Conservation (phyloP, 176 grass and related monocot genomes). For the Aechmea fasciata region DNA sequence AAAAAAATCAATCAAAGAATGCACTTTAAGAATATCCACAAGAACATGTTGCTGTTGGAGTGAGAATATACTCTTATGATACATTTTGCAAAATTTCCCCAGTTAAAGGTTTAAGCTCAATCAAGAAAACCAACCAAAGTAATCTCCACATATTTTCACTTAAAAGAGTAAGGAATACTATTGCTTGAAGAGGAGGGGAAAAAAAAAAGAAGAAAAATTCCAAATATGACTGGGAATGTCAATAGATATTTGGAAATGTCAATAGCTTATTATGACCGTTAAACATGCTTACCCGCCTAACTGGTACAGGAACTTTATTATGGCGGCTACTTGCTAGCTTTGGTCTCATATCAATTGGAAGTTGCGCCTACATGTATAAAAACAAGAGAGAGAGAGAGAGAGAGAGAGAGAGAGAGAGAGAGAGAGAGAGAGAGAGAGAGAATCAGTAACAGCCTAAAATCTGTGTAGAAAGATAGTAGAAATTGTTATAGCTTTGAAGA, state of each 20-base stretch:
- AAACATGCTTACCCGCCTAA: slow-evolving; percentile 68
- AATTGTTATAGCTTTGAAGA: slow-evolving; percentile 11
- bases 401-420: background rate
- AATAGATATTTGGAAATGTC: too few species aligned
- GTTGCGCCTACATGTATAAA: slow-evolving; percentile 48
- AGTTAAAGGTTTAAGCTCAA: background rate
- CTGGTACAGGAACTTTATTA: slow-evolving; percentile 54
- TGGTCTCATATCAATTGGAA: slow-evolving; percentile 77
- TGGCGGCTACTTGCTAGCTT: slow-evolving; percentile 29
- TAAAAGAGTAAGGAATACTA: background rate
- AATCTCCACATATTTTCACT: background rate
- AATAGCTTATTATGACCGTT: slow-evolving; percentile 2
- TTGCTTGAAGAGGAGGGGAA: background rate
- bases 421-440: background rate
- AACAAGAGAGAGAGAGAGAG: slow-evolving; percentile 15
- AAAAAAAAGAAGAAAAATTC: too few species aligned
- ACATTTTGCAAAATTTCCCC: too few species aligned
- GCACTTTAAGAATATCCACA: background rate
- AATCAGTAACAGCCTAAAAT: slow-evolving; percentile 11
- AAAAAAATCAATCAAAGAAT: slow-evolving; percentile 5
- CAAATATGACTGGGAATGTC: too few species aligned
- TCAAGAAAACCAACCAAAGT: slow-evolving; percentile 2
- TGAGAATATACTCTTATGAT: background rate
- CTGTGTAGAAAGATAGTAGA: slow-evolving; percentile 16
- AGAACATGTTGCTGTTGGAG: background rate